Conservation (phyloP, 2,329 filamentous ascomycete genomes). For the Fusarium neocosmosporiellum region DNA sequence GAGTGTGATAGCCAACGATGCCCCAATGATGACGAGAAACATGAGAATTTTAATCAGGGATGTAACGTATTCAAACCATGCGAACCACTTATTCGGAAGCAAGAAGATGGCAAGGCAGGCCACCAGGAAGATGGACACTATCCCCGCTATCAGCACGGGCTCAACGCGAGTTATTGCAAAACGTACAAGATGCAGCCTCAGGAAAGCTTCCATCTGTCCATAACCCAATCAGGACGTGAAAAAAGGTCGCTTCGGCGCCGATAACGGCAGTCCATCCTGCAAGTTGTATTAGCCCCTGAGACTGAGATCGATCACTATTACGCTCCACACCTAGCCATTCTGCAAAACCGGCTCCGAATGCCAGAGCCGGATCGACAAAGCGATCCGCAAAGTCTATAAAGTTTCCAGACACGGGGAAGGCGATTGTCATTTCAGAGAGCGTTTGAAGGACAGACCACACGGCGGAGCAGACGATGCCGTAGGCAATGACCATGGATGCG, state of each 20-base stretch:
- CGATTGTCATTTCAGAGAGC: conserved; percentile 19
- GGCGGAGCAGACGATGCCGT: conserved; percentile 2
- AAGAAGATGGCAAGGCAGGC: conserved; percentile 6
- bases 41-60: conserved; percentile 12
- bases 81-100: neutral
- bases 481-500: conserved; percentile 11
- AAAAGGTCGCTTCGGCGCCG: conserved; percentile 8
- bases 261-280: conserved; percentile 13
- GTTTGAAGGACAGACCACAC: conserved; percentile 19
- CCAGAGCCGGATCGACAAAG: conserved; percentile 16
- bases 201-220: conserved; percentile 1
- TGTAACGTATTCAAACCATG: conserved; percentile 11
- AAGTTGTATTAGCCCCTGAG: no score
- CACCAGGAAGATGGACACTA: neutral
- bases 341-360: conserved; percentile 22
- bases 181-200: no score
- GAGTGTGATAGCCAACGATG: conserved; percentile 1
- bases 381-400: conserved; percentile 16
- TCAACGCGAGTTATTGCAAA: no score
- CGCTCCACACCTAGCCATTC: conserved; percentile 11
- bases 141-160: neutral
- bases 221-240: neutral
- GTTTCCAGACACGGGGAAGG: conserved; percentile 13
- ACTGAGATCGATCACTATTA: neutral
- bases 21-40: neutral